Evolutionary conservation across 768 basidiomycete species (phyloP).

Genomic region (Auriscalpium microsporum): DNA sequence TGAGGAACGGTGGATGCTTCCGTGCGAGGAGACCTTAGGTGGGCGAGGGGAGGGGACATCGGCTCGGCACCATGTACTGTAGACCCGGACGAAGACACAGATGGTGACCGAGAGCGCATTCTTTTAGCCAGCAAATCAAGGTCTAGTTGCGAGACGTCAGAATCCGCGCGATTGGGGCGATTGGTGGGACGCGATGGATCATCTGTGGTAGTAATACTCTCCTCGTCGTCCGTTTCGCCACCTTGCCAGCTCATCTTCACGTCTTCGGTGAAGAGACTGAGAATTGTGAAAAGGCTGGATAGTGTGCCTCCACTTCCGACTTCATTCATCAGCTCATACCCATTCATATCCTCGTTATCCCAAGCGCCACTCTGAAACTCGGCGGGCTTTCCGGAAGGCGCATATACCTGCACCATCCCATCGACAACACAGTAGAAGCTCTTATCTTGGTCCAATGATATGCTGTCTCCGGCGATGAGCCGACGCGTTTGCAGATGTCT

Average conservation of each 20-base stretch:
- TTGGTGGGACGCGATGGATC: constrained; percentile 10
- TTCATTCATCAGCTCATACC: constrained; percentile 93
- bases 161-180: constrained; percentile 36
- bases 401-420: constrained; percentile 92
- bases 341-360: constrained; percentile 87
- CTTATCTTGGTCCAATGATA: constrained; percentile 85
- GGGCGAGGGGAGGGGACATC: constrained; percentile 19
- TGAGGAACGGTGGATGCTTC: not conserved
- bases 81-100: constrained; percentile 60
- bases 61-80: constrained; percentile 48
- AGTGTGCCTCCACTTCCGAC: constrained; percentile 93
- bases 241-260: constrained; percentile 90
- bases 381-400: constrained; percentile 50
- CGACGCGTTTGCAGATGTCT: constrained; percentile 91
- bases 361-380: constrained; percentile 47
- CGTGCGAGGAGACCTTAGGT: constrained; percentile 1
- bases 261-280: constrained; percentile 93
- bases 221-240: constrained; percentile 18
- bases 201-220: constrained; percentile 11
- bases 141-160: constrained; percentile 57
- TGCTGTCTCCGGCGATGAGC: constrained; percentile 92
- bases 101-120: constrained; percentile 38
- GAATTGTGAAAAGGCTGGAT: constrained; percentile 93
- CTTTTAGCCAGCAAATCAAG: constrained; percentile 26
- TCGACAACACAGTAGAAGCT: constrained; percentile 98